phyloP scores from a whole-genome alignment of 2,329 filamentous ascomycete genomes.

The Penicillium occitanis region DNA sequence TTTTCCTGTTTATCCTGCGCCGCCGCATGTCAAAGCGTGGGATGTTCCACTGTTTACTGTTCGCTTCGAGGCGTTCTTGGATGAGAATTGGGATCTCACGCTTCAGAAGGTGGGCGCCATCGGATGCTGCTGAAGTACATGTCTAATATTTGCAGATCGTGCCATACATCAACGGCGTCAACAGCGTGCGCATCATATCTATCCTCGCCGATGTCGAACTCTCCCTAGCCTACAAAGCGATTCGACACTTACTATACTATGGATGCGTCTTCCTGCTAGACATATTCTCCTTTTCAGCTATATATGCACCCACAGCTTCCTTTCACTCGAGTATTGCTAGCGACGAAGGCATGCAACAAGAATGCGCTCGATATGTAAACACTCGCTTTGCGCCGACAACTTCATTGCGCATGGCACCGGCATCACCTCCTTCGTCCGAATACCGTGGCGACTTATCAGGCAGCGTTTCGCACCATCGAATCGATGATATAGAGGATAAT shows the following conservation, averaged over 20 bases:
- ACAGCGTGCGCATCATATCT: constrained; percentile 83
- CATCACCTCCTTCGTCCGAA: constrained; percentile 4
- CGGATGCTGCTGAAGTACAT: neutral
- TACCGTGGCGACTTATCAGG: constrained; percentile 7
- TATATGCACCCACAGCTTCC: constrained; percentile 79
- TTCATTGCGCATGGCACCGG: constrained; percentile 17
- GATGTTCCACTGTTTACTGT: constrained; percentile 81
- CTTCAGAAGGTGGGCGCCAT: constrained; percentile 46
- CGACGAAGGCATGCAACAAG: constrained; percentile 76
- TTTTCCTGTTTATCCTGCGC: constrained; percentile 77
- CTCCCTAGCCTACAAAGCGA: constrained; percentile 78
- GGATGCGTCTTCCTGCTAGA: constrained; percentile 87
- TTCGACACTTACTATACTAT: constrained; percentile 90
- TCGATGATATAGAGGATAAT: constrained; percentile 28
- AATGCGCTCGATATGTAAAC: constrained; percentile 83
- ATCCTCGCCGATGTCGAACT: constrained; percentile 82
- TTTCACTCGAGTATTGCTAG: constrained; percentile 73
- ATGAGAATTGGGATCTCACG: constrained; percentile 57
- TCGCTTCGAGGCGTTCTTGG: constrained; percentile 52
- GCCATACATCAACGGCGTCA: constrained; percentile 84
- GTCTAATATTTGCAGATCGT: constrained; percentile 58
- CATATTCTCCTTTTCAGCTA: constrained; percentile 89
- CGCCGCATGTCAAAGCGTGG: constrained; percentile 77
- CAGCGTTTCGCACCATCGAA: neutral
- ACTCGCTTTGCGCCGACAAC: constrained; percentile 44